These are phyloP conservation scores for Cenococcum geophilum DNA, from an alignment of 495 filamentous ascomycete species.

Conservation along the genomic window DNA sequence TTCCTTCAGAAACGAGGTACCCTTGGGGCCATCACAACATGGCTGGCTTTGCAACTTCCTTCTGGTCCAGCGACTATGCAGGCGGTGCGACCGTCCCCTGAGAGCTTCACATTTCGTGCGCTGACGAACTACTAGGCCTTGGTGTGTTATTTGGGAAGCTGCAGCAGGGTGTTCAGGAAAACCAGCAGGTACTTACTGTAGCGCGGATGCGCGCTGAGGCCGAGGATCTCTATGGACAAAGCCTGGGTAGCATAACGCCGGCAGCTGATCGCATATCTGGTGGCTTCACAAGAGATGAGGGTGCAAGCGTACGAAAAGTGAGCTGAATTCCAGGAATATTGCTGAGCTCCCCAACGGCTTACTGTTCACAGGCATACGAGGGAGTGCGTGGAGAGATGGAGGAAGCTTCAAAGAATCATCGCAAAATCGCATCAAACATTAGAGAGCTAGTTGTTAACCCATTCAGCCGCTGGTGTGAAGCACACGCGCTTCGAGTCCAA, in stretches of 20 bases:
- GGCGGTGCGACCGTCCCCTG: slow-evolving; percentile 21
- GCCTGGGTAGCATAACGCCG: slow-evolving; percentile 75
- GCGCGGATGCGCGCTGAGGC: slow-evolving; percentile 94
- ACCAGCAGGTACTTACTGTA: slow-evolving; percentile 85
- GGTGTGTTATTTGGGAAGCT: slow-evolving; percentile 96
- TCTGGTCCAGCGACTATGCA: slow-evolving; percentile 35
- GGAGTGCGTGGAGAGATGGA: slow-evolving; percentile 93
- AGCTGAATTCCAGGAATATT: slow-evolving; percentile 21
- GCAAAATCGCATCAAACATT: slow-evolving; percentile 92
- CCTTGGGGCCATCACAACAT: slow-evolving; percentile 10
- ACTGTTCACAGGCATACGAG: slow-evolving; percentile 71
- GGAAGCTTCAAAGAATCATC: slow-evolving; percentile 81
- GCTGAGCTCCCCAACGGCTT: background rate
- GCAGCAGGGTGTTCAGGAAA: slow-evolving; percentile 90
- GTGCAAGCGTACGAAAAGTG: slow-evolving; percentile 92
- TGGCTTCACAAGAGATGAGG: slow-evolving; percentile 92
- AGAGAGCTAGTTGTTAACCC: slow-evolving; percentile 90
- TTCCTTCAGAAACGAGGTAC: slow-evolving; percentile 15
- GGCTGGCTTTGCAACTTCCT: slow-evolving; percentile 30
- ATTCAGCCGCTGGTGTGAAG: slow-evolving; percentile 91
- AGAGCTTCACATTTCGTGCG: background rate
- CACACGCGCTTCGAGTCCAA: slow-evolving; percentile 83
- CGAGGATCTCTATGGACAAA: slow-evolving; percentile 80
- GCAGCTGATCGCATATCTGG: slow-evolving; percentile 71
- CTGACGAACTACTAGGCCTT: slow-evolving; percentile 51